Base-by-base conservation (phyloP, 1,139 yeast genomes). In the Taiozyma sp. region DNA sequence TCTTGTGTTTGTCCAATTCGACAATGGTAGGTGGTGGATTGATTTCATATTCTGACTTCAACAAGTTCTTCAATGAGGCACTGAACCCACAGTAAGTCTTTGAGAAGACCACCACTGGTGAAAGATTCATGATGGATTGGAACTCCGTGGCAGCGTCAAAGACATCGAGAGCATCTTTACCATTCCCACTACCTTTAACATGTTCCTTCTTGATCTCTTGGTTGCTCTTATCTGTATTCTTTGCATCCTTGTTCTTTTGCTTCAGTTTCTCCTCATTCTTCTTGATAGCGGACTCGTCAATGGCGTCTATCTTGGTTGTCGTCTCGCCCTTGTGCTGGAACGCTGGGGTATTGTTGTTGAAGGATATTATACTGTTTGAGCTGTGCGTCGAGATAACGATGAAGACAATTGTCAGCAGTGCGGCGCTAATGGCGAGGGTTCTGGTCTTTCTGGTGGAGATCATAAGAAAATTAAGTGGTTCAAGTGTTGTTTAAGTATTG, bases 71-170 rank as follows among this genome's bases (percentile, higher is more conserved):
- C 60, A 91, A 78, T 48, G 73, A 75, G 63, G 78, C 80, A 28
- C 96, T 87, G 67, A 74, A 89, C 39, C 96, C 97, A 67, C 93
- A 86, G 62, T 72, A 76, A 0, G 86, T 76, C 65, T 87, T 87
- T 52, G 90, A 82, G 61, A 86, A 86, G 6, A 86, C 75, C 54
- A 84, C 83, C 68, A 87, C 78, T 14, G 97, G 96, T 1, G 90
- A 73, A 50, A 81, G 63, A 3, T 78, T 63, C 52, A 91, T 67
- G 45, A 87, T 84, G 51, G 75, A 77, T 39, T 77, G 68, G 57
- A 83, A 79, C 59, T 81, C 93, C 56, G 76, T 74, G 14, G 76
- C 83, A 0, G 91, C 81, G 65, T 83, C 83, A 61, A 82, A 87
- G 23, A 16, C 43, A n/a, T 28, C 41, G n/a, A 14, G 32, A 1